phyloP scores from a whole-genome alignment of 108 stramenopile genomes.

The Asterionellopsis glacialis region DNA sequence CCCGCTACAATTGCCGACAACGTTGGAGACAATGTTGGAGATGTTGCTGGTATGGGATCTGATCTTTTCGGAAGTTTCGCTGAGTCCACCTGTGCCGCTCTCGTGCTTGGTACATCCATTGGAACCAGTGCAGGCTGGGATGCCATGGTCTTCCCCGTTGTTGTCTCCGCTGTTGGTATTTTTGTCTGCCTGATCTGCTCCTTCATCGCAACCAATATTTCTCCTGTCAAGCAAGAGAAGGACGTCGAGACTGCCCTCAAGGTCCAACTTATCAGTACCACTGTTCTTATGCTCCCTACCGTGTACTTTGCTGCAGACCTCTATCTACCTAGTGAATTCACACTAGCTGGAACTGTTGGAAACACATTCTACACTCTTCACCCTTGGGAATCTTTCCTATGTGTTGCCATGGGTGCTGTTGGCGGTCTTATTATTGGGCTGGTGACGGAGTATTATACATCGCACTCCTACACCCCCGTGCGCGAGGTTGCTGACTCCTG shows the following conservation, averaged over 20 bases:
- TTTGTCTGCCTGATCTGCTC: slow-evolving; percentile 94
- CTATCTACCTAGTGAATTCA: slow-evolving; percentile 82
- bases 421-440: slow-evolving; percentile 96
- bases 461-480: slow-evolving; percentile 91
- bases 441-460: slow-evolving; percentile 99
- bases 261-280: slow-evolving; percentile 95
- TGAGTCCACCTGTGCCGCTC: slow-evolving; percentile 95
- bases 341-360: slow-evolving; percentile 59
- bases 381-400: slow-evolving; percentile 58
- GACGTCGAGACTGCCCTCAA: slow-evolving; percentile 91
- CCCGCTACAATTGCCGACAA: slow-evolving; percentile 99
- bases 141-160: slow-evolving; percentile 95
- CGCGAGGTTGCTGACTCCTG: slow-evolving; percentile 91
- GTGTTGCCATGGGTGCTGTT: slow-evolving; percentile 88
- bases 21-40: slow-evolving; percentile 99
- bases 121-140: slow-evolving; percentile 86
- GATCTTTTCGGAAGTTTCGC: slow-evolving; percentile 98
- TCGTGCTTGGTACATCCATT: slow-evolving; percentile 90
- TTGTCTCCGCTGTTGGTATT: slow-evolving; percentile 91
- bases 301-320: slow-evolving; percentile 72
- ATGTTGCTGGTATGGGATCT: slow-evolving; percentile 98
- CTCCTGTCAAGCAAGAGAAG: slow-evolving; percentile 79
- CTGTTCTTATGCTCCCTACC: slow-evolving; percentile 90
- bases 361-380: slow-evolving; percentile 44
- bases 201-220: slow-evolving; percentile 94